Conservation (phyloP, 176 grass and related monocot species). For the Oryza meyeriana region DNA sequence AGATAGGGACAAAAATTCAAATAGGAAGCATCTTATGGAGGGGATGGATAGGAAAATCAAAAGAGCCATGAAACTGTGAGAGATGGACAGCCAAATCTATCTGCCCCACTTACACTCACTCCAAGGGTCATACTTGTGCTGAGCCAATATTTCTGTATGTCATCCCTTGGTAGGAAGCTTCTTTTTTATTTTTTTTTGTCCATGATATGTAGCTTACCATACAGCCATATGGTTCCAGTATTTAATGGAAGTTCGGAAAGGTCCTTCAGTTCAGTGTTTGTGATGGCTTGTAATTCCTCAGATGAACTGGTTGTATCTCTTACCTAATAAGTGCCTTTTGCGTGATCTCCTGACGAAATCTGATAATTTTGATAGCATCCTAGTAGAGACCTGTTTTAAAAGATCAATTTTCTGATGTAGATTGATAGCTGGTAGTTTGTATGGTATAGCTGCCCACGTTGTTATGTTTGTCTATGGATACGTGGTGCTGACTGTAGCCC, state of each 20-base stretch:
- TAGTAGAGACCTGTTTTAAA: background rate
- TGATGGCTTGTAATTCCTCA: background rate
- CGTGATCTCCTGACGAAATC: background rate
- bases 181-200: background rate
- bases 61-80: background rate
- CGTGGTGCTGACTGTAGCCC: background rate
- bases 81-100: background rate
- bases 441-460: background rate
- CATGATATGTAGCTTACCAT: background rate
- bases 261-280: background rate
- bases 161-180: background rate
- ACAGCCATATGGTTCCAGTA: background rate
- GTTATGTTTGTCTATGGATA: background rate
- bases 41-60: background rate
- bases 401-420: background rate
- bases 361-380: slow-evolving; percentile 3
- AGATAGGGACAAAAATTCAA: background rate
- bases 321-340: background rate
- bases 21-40: background rate
- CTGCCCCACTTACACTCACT: background rate
- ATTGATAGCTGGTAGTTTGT: background rate
- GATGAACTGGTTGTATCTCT: background rate
- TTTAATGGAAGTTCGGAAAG: background rate
- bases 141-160: background rate
- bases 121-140: background rate